A percentile compares a stretch with the other conserved stretches of the same genome.
Conservation (phyloP, 441 rosid genomes). For the Raphanus hybrid region DNA sequence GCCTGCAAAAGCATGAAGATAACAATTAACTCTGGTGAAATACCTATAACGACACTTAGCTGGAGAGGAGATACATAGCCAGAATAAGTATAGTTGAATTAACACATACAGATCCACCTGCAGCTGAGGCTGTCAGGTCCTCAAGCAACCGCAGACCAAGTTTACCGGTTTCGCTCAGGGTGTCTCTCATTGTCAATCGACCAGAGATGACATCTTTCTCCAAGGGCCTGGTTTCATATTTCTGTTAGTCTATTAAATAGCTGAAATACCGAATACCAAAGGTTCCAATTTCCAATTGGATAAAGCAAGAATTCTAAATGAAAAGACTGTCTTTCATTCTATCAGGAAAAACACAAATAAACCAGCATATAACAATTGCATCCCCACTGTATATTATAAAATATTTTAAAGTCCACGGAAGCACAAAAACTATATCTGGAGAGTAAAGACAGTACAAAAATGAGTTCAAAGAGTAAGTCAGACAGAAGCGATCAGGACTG, state of each 20-base stretch:
- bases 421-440: not conserved
- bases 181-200: slow-evolving; percentile 55
- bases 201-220: slow-evolving; percentile 65
- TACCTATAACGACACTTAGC: slow-evolving; percentile 14
- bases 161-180: slow-evolving; percentile 70
- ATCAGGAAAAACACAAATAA: slow-evolving; percentile 1
- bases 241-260: slow-evolving; percentile 41
- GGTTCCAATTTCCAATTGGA: slow-evolving; percentile 24
- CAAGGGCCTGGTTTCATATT: slow-evolving; percentile 58
- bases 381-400: slow-evolving; percentile 7
- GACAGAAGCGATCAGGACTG: slow-evolving; percentile 26
- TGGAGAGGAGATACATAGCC: slow-evolving; percentile 7
- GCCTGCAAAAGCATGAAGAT: slow-evolving; percentile 63
- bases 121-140: slow-evolving; percentile 99
- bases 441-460: not conserved
- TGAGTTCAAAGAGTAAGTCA: slow-evolving; percentile 10
- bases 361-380: slow-evolving; percentile 9
- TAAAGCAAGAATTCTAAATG: slow-evolving; percentile 12
- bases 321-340: slow-evolving; percentile 19
- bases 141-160: slow-evolving; percentile 95
- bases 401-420: slow-evolving; percentile 12
- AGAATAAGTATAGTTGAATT: slow-evolving; percentile 45
- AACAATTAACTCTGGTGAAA: not conserved
- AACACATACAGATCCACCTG: slow-evolving; percentile 99
- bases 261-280: slow-evolving; percentile 19